Evolutionary conservation across 345 rosid species (phyloP).

Genomic region (Euphorbia lathyris): DNA sequence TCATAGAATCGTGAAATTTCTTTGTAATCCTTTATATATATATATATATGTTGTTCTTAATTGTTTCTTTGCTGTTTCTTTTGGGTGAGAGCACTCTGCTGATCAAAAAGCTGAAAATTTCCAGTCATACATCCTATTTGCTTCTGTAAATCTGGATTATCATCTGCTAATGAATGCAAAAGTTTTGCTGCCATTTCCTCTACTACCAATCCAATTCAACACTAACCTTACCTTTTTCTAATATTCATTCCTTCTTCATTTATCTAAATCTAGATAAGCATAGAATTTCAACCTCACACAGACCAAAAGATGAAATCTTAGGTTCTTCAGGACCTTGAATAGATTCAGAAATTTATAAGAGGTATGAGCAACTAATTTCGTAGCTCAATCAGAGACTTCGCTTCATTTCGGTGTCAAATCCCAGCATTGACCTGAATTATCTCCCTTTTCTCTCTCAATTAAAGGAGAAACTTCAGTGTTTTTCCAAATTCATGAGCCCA

Average conservation of each 20-base stretch:
- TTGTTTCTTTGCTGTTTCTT: too few species aligned
- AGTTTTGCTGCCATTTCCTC: constrained; percentile 85
- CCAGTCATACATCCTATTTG: constrained; percentile 98
- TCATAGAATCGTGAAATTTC: too few species aligned
- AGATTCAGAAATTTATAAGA: constrained; percentile 8
- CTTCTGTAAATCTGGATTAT: constrained; percentile 86
- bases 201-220: neutral
- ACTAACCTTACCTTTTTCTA: constrained; percentile 1
- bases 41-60: too few species aligned
- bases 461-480: constrained; percentile 14
- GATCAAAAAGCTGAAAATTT: constrained; percentile 83
- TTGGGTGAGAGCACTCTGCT: constrained; percentile 53
- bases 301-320: constrained; percentile 17
- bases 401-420: neutral
- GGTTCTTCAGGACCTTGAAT: constrained; percentile 2
- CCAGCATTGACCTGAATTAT: neutral
- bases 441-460: constrained; percentile 7
- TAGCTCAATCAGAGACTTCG: constrained; percentile 12
- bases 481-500: constrained; percentile 29
- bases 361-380: constrained; percentile 19
- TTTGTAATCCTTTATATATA: too few species aligned
- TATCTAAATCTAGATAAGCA: constrained; percentile 6
- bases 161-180: constrained; percentile 88
- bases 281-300: neutral
- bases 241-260: constrained; percentile 1